phyloP scores from a whole-genome alignment of 148 eudicot genomes.

The Rhododendron ovatum region DNA sequence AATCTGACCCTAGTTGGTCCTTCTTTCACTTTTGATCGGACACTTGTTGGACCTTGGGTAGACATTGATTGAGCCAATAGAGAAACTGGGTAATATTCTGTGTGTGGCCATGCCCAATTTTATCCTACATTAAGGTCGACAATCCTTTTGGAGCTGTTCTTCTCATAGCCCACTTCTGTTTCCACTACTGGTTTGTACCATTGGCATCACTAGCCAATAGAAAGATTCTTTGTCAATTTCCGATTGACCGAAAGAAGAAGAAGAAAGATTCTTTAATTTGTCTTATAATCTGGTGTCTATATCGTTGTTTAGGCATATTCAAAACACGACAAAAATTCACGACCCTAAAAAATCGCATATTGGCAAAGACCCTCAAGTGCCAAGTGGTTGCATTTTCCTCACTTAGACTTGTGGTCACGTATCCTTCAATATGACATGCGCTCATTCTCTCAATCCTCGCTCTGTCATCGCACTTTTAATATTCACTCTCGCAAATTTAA shows the following conservation, averaged over 20 bases:
- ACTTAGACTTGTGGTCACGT: background rate
- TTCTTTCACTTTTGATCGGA: background rate
- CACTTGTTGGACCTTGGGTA: background rate
- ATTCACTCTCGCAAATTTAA: no score
- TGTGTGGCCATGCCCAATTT: slow-evolving; percentile 4
- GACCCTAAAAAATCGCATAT: background rate
- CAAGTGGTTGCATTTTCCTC: background rate
- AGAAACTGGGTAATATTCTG: background rate
- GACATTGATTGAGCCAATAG: slow-evolving; percentile 26
- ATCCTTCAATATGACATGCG: no score
- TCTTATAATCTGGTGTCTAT: background rate
- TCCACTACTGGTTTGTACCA: background rate
- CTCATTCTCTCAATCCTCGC: no score
- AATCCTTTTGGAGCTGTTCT: background rate
- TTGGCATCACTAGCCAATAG: no score
- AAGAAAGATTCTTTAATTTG: background rate
- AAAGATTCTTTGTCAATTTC: background rate
- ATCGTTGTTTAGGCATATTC: background rate
- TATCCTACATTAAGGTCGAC: slow-evolving; percentile 14
- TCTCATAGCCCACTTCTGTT: background rate
- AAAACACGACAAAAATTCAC: no score
- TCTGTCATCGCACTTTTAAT: no score
- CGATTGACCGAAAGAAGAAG: no score
- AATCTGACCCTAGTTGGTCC: background rate
- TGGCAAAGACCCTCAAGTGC: slow-evolving; percentile 13